Conservation (phyloP, 257 asterid genomes). For the Leonotis leonurus region DNA sequence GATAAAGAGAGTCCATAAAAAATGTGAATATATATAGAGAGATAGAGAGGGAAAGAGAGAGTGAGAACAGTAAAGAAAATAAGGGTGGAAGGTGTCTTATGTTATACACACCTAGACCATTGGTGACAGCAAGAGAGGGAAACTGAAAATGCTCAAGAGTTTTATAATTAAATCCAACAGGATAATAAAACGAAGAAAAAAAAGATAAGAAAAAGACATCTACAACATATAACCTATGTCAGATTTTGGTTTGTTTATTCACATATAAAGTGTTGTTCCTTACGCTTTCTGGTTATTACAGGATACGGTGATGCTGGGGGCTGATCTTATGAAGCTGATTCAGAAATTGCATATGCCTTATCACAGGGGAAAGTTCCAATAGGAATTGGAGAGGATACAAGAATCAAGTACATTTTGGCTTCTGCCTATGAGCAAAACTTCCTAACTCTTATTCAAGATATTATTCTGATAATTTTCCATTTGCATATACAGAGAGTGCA, state of each 20-base stretch:
- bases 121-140: background rate
- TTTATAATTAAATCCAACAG: background rate
- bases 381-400: conserved; percentile 92
- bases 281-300: conserved; percentile 21
- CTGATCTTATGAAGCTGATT: conserved; percentile 86
- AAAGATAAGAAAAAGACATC: background rate
- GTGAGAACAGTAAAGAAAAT: background rate
- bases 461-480: conserved; percentile 7
- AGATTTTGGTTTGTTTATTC: background rate
- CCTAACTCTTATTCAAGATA: background rate
- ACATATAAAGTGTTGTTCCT: conserved; percentile 7
- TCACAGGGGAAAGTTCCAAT: conserved; percentile 81
- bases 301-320: conserved; percentile 98
- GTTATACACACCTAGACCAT: background rate
- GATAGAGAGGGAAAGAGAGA: no score
- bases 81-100: background rate
- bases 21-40: background rate
- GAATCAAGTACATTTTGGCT: conserved; percentile 53
- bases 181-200: background rate
- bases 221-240: background rate
- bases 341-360: conserved; percentile 53
- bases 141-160: background rate
- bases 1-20: background rate
- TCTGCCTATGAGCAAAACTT: conserved; percentile 8
- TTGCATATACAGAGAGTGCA: conserved; percentile 60